Evolutionary conservation across 73 alveolate genomes (phyloP), one percentile per base, ranked within the genome.

Genomic region (Paramecium biaurelia): DNA sequence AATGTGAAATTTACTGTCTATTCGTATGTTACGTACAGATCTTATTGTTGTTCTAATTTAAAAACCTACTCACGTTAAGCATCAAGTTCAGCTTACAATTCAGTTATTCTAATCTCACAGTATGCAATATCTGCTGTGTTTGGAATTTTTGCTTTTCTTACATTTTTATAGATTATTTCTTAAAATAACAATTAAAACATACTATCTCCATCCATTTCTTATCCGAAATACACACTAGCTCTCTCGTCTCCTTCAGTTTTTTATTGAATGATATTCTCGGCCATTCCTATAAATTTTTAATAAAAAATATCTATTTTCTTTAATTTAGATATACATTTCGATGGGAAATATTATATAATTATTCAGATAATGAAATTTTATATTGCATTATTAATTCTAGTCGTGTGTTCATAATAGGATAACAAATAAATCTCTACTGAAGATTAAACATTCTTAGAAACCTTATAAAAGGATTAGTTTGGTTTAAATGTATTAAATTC

Each of bases 21-120:
- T 79, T 79, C 70, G 23, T 23, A 79, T 10, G 76, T 79, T 8
- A 79, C 74, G 28, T 79, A 79, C 21, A 23, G 2, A 45, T 79
- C 90, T 45, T 20, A 24, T 24, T 43, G 28, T 23, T 45, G 11
- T 21, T 79, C 26, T 1, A 79, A 4, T 12, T 79, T 42, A 11
- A 24, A 43, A 7, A 23, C 23, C 2, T 45, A 41, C 34, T 47
- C 56, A 9, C 24, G 20, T 24, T 30, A 14, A 23, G 90, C 72
- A 8, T 79, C 90, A 18, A 79, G 18, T 43, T 41, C 90, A 6
- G 90, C 90, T 42, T 42, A 42, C n/a, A 38, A 42, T 79, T 79
- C 90, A 30, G 76, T 43, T 18, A 79, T 79, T 34, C 72, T 79
- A 4, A 79, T 79, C 24, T 79, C 90, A 34, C 90, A 79, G 49